These are phyloP conservation scores for Aphanoascus verrucosus DNA, from an alignment of 2,329 filamentous ascomycete genomes.

Conservation along the genomic window DNA sequence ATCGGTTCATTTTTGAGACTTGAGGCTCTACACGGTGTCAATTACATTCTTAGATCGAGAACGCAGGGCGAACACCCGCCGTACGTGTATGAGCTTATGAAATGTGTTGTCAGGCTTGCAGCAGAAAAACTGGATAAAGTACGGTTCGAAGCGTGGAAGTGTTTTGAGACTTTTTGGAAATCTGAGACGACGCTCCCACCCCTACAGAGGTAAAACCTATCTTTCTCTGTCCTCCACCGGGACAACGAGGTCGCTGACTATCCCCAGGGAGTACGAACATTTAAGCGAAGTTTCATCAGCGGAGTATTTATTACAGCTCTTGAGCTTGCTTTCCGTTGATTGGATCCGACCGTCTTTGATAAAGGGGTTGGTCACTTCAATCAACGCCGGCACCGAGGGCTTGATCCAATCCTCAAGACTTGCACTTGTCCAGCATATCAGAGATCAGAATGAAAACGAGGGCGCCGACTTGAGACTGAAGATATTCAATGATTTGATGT, in stretches of 20 bases:
- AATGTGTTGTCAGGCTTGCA: conserved; percentile 54
- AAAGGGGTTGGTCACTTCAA: conserved; percentile 37
- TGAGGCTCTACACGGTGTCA: conserved; percentile 62
- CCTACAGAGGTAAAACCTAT: conserved; percentile 34
- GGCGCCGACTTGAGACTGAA: conserved; percentile 34
- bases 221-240: conserved; percentile 15
- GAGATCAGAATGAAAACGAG: conserved; percentile 17
- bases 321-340: conserved; percentile 27
- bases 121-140: conserved; percentile 87
- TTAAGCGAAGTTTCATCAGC: conserved; percentile 36
- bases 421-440: conserved; percentile 32
- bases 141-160: conserved; percentile 45
- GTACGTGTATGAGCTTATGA: conserved; percentile 23
- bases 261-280: conserved; percentile 32
- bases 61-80: conserved; percentile 9
- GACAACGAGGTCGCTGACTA: no score
- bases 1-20: conserved; percentile 77
- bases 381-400: conserved; percentile 36
- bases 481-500: conserved; percentile 43
- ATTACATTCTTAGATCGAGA: conserved; percentile 23
- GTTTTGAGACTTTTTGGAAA: conserved; percentile 34
- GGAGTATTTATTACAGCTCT: conserved; percentile 36
- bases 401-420: conserved; percentile 34
- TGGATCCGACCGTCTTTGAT: conserved; percentile 32
- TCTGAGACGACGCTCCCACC: conserved; percentile 25